phyloP scores from a whole-genome alignment of 2,329 filamentous ascomycete species.

The Pestalotiopsis sp. region DNA sequence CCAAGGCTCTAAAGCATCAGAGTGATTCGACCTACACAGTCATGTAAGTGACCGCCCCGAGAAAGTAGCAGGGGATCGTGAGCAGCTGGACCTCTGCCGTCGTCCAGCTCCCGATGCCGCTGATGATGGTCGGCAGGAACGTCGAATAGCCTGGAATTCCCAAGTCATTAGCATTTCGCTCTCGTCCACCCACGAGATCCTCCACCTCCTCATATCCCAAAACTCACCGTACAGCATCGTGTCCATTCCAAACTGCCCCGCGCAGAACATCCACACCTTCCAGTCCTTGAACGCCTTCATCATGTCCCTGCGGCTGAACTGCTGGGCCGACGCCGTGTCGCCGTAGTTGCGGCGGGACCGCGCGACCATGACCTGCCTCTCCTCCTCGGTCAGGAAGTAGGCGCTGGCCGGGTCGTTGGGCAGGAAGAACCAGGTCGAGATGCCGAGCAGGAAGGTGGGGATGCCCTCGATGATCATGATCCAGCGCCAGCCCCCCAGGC shows the following conservation, averaged over 20 bases:
- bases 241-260: slow-evolving; percentile 71
- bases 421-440: slow-evolving; percentile 56
- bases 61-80: slow-evolving; percentile 75
- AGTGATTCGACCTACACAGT: slow-evolving; percentile 30
- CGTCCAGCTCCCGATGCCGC: slow-evolving; percentile 63
- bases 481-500: slow-evolving; percentile 70
- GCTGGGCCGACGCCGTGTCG: slow-evolving; percentile 43
- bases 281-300: slow-evolving; percentile 68
- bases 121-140: slow-evolving; percentile 78
- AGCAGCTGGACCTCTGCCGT: slow-evolving; percentile 69
- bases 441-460: slow-evolving; percentile 52
- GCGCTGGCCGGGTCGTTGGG: slow-evolving; percentile 62
- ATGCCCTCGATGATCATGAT: slow-evolving; percentile 61
- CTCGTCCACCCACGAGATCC: neutral
- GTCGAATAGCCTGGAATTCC: slow-evolving; percentile 62
- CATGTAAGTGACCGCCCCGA: slow-evolving; percentile 72
- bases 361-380: slow-evolving; percentile 52
- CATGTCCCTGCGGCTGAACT: slow-evolving; percentile 61
- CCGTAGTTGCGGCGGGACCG: slow-evolving; percentile 43
- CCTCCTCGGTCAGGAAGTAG: slow-evolving; percentile 57
- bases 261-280: slow-evolving; percentile 72
- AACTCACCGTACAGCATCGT: slow-evolving; percentile 68
- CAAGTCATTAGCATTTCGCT: slow-evolving; percentile 10
- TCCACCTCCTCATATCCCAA: neutral
- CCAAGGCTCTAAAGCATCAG: neutral